Percentiles rank a stretch among this genome's conserved stretches.
These are phyloP conservation scores for Coniferiporia sulphurascens DNA, from an alignment of 1,284 basidiomycete genomes.

Conservation along the genomic window DNA sequence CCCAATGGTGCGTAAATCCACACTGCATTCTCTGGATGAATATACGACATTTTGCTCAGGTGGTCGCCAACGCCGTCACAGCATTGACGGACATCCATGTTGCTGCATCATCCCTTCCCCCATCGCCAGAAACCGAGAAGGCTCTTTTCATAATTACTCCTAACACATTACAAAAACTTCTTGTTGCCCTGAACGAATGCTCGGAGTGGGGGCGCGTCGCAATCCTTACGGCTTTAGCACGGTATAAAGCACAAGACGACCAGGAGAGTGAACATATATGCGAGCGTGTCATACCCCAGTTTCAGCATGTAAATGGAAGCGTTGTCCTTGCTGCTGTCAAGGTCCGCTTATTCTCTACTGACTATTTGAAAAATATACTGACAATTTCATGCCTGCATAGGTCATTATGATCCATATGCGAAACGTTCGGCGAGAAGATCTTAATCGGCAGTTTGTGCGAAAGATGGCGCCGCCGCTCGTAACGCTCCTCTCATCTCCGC, in stretches of 20 bases:
- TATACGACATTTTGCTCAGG: slow-evolving; percentile 40
- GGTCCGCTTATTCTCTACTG: slow-evolving; percentile 37
- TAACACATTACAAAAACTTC: slow-evolving; percentile 79
- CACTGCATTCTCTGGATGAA: slow-evolving; percentile 5
- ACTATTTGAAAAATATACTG: slow-evolving; percentile 6
- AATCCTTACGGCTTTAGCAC: slow-evolving; percentile 80
- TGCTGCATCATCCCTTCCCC: slow-evolving; percentile 52
- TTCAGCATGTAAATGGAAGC: slow-evolving; percentile 94
- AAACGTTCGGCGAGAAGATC: slow-evolving; percentile 76
- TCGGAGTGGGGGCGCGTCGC: slow-evolving; percentile 98
- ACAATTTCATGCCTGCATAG: slow-evolving; percentile 34
- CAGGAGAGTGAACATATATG: slow-evolving; percentile 98
- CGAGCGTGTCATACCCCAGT: slow-evolving; percentile 96
- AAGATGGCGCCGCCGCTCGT: slow-evolving; percentile 98
- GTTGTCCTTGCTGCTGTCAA: slow-evolving; percentile 95
- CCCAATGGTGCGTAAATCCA: slow-evolving; percentile 73
- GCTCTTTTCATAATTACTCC: slow-evolving; percentile 82
- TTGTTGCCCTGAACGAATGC: slow-evolving; percentile 96
- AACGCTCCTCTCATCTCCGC: slow-evolving; percentile 70
- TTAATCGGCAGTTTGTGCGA: slow-evolving; percentile 81
- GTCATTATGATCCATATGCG: slow-evolving; percentile 98
- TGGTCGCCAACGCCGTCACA: slow-evolving; percentile 92
- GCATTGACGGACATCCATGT: slow-evolving; percentile 93
- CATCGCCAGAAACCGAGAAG: slow-evolving; percentile 51
- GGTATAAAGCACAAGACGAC: slow-evolving; percentile 80